phyloP scores from a whole-genome alignment of 805 yeast genomes.

The Hagleromyces aurorensis region DNA sequence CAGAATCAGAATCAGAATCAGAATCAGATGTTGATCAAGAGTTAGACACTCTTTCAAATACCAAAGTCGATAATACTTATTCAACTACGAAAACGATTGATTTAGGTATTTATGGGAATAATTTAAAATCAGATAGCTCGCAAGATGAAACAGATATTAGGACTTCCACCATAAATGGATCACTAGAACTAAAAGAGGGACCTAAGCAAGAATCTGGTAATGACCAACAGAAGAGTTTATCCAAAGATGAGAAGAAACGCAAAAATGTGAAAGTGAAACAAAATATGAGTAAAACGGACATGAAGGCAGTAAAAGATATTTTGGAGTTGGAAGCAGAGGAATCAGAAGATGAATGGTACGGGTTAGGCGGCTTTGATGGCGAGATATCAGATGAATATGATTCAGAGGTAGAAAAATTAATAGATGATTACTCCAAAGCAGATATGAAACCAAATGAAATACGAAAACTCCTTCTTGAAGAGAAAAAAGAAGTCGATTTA shows the following conservation, averaged over 20 bases:
- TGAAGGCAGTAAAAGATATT: conserved; percentile 48
- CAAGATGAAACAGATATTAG: neutral
- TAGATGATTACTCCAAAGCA: conserved; percentile 58
- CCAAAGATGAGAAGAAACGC: conserved; percentile 18
- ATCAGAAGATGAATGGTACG: conserved; percentile 84
- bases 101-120: conserved; percentile 26
- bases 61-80: neutral
- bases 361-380: conserved; percentile 68
- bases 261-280: conserved; percentile 18
- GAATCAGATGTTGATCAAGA: conserved; percentile 9
- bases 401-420: conserved; percentile 71
- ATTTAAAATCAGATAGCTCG: conserved; percentile 6
- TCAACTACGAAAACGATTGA: conserved; percentile 15
- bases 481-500: conserved; percentile 54
- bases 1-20: conserved; percentile 9
- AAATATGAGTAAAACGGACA: conserved; percentile 37
- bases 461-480: conserved; percentile 48
- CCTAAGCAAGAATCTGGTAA: conserved; percentile 15
- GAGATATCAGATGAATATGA: conserved; percentile 44
- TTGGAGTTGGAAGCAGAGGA: conserved; percentile 82
- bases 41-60: conserved; percentile 1
- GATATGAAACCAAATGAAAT: conserved; percentile 52
- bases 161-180: conserved; percentile 2
- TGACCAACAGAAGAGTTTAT: no score
- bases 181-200: conserved; percentile 16